Evolutionary conservation across 345 rosid genomes (phyloP).

Genomic region (Acer saccharum): DNA sequence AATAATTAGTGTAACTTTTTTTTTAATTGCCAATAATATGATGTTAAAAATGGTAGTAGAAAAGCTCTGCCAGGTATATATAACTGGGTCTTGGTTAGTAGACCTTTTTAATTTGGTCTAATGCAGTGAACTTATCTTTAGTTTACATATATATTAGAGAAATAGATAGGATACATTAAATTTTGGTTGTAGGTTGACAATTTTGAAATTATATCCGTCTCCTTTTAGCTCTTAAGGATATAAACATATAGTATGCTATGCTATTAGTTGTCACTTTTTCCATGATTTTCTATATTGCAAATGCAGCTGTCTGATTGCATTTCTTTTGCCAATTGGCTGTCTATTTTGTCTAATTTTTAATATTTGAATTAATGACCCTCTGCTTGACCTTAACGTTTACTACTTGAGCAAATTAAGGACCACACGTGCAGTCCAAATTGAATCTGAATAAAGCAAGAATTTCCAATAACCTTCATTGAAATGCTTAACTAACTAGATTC

Average conservation of each 20-base stretch:
- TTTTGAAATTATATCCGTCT: background rate
- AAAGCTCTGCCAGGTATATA: background rate
- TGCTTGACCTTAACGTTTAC: too few species aligned
- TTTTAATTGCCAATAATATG: background rate
- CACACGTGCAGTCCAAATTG: too few species aligned
- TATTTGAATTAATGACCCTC: too few species aligned
- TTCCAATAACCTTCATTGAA: too few species aligned
- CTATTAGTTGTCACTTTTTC: background rate
- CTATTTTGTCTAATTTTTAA: too few species aligned
- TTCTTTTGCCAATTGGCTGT: background rate
- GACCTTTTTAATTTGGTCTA: background rate
- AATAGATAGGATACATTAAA: background rate
- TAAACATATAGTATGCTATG: background rate
- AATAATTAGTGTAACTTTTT: background rate
- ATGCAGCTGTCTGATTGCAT: background rate
- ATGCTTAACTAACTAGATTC: background rate
- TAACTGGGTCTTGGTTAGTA: background rate
- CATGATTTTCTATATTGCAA: background rate
- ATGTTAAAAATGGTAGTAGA: background rate
- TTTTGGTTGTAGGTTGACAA: background rate
- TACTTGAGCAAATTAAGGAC: too few species aligned
- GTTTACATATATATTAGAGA: background rate
- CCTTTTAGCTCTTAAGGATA: background rate
- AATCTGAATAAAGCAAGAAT: too few species aligned
- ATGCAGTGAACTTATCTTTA: background rate